Evolutionary conservation across 2,329 filamentous ascomycete genomes (phyloP).

Genomic region (Tolypocladium ophioglossoides): DNA sequence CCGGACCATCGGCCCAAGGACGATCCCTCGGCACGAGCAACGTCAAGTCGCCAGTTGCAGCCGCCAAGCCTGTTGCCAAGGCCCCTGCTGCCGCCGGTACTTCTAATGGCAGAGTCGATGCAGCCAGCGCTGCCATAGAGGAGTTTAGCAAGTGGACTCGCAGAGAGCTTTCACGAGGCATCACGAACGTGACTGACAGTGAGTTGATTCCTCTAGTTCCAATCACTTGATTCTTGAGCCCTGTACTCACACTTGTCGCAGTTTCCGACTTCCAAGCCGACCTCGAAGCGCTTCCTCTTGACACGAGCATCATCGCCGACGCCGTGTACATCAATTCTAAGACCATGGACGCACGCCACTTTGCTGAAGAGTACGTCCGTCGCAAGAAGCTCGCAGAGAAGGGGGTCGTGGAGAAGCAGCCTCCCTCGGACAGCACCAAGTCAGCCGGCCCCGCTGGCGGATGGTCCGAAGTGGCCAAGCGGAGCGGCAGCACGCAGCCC

Average conservation of each 20-base stretch:
- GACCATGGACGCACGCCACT: constrained; percentile 86
- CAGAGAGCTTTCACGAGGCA: constrained; percentile 66
- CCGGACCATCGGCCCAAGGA: constrained; percentile 39
- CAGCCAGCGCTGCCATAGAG: constrained; percentile 53
- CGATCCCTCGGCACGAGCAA: constrained; percentile 33
- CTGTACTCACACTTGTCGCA: constrained; percentile 19
- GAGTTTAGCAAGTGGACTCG: constrained; percentile 94
- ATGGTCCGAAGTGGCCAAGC: constrained; percentile 98
- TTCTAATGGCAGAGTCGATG: constrained; percentile 26
- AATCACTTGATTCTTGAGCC: constrained; percentile 18
- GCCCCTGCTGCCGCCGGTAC: constrained; percentile 31
- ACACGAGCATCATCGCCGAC: constrained; percentile 76
- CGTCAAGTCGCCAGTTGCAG: constrained; percentile 30
- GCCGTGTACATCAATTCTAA: constrained; percentile 78
- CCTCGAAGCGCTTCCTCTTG: constrained; percentile 64
- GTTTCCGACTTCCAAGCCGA: constrained; percentile 73
- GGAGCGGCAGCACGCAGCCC: constrained; percentile 42
- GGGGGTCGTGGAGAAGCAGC: constrained; percentile 71
- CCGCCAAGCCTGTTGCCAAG: constrained; percentile 41
- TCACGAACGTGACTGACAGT: constrained; percentile 41
- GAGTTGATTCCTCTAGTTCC: constrained; percentile 19
- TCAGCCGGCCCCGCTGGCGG: constrained; percentile 47
- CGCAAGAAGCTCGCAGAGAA: constrained; percentile 90
- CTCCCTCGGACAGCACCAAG: constrained; percentile 40
- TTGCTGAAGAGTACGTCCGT: constrained; percentile 87